A percentile compares a stretch with the other conserved stretches of the same genome.
Conservation (phyloP, 139 green algal genomes). For the Chlorella sp. region DNA sequence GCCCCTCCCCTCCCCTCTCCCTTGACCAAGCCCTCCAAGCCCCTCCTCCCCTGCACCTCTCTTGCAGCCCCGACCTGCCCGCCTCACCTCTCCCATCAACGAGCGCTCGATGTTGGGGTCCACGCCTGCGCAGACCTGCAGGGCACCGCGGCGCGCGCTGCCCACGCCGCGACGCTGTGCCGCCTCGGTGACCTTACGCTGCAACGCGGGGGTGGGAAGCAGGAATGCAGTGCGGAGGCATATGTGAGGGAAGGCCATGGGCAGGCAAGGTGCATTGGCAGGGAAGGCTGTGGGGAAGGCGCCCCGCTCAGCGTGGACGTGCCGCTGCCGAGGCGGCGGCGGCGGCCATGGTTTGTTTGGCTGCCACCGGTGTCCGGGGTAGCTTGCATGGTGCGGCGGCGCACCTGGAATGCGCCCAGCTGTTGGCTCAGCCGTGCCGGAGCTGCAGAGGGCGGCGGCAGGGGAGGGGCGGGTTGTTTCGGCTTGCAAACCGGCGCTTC, state of each 20-base stretch:
- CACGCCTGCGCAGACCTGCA: constrained; percentile 24
- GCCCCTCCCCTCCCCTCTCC: neutral
- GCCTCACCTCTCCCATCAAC: constrained; percentile 48
- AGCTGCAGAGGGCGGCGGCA: neutral
- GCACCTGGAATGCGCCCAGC: constrained; percentile 18
- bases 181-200: neutral
- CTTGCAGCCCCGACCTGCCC: neutral
- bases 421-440: constrained; percentile 30
- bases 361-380: neutral
- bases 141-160: constrained; percentile 7
- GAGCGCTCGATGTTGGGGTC: constrained; percentile 34
- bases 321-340: neutral
- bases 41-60: too few relatives aligned
- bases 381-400: neutral
- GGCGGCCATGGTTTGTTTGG: too few relatives aligned
- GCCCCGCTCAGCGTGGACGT: neutral
- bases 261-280: neutral
- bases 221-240: neutral
- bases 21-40: constrained; percentile 29
- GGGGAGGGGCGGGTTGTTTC: neutral
- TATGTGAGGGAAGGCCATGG: neutral
- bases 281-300: neutral
- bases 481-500: neutral
- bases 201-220: neutral
- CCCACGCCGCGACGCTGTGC: constrained; percentile 6